Base-by-base conservation (phyloP, 1,139 yeast genomes). In the Saccharomyces hybrid region DNA sequence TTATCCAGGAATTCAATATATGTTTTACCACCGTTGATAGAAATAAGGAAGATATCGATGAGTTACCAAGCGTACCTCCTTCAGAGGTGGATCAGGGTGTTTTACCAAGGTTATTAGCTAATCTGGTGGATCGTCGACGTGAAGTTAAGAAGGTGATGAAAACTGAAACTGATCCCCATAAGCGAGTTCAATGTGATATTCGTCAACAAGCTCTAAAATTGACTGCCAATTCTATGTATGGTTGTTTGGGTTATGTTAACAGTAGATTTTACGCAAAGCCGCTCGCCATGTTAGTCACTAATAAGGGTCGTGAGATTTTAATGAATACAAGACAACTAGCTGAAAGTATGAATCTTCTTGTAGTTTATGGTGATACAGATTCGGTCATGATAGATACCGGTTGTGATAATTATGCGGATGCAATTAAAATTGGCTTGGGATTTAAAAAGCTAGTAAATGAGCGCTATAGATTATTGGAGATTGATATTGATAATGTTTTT, bases 221-320 rank as follows among this genome's bases (percentile, higher is more conserved):
- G 66, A 95, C 99, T 1, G 99, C 99, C 20, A 95, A 95, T 72
- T 93, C 99, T 31, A 93, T 95, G 98, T 95, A 95, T 73, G 99
- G 99, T 68, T 95, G 99, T 80, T 79, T 95, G 64, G 99, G 99
- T 60, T 91, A 85, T 70, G 86, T 87, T 9, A 81, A 86, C 64
- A 90, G 98, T 26, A 80, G 99, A 64, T 95, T 95, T 70, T 93
- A 91, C 67, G 99, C 99, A 11, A 85, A 89, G 66, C 97, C 98
- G 0, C 76, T 95, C 63, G 99, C 99, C 5, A 89, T 89, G 91
- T 76, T 95, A 67, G 96, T 91, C 51, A 95, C 99, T 1, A 86
- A 84, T 65, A 89, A 90, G 69, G 99, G 99, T 66, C 81, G 99
- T 73, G 98, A 95, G 71, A 90, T 91, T 69, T 79, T 95, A 64